phyloP scores from a whole-genome alignment of 257 asterid species.

The Anisodus tanguticus region DNA sequence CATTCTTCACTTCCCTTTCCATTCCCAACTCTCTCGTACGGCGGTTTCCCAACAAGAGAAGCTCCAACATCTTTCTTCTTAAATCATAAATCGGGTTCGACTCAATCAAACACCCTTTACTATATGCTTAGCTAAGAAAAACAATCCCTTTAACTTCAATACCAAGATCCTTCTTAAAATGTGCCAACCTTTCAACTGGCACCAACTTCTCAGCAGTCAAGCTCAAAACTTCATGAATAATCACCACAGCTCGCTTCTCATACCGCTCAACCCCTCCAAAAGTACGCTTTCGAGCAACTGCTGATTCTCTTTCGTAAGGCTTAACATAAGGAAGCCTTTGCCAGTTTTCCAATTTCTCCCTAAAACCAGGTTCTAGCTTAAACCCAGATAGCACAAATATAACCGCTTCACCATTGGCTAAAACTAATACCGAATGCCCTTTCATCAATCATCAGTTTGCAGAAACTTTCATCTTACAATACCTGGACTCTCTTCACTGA shows the following conservation, averaged over 20 bases:
- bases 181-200: too few species aligned
- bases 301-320: conserved; percentile 26
- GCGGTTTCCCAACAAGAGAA: conserved; percentile 63
- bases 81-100: conserved; percentile 53
- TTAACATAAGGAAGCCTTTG: conserved; percentile 74
- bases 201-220: too few species aligned
- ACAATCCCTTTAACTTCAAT: conserved; percentile 40
- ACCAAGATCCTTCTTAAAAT: too few species aligned
- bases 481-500: not conserved
- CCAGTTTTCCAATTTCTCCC: conserved; percentile 77
- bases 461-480: not conserved
- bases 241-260: too few species aligned
- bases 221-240: too few species aligned
- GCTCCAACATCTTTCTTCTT: conserved; percentile 70
- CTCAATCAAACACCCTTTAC: conserved; percentile 59
- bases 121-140: conserved; percentile 73
- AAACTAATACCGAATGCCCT: not conserved
- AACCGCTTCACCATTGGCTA: not conserved
- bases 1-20: conserved; percentile 36
- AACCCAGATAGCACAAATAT: not conserved
- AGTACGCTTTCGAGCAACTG: too few species aligned
- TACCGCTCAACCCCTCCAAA: too few species aligned
- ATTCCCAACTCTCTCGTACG: conserved; percentile 51
- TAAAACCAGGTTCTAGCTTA: conserved; percentile 47
- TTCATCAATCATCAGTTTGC: not conserved